A percentile compares a stretch with the other conserved stretches of the same genome.
phyloP scores from a whole-genome alignment of 257 asterid genomes.

The Nicotiana undulata region DNA sequence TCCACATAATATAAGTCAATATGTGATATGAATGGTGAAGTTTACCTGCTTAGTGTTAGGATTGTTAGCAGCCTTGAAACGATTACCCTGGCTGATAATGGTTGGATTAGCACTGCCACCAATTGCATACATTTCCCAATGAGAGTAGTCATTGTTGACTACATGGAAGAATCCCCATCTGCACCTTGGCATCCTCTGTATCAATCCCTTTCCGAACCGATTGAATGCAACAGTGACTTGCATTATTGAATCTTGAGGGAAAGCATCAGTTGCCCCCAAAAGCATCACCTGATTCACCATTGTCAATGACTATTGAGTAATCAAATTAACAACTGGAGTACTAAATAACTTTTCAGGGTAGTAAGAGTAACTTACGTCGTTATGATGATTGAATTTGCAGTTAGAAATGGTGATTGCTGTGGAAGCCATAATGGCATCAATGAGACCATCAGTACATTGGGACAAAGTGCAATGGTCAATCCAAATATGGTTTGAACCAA shows the following conservation, averaged over 20 bases:
- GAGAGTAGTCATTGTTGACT: slow-evolving; percentile 49
- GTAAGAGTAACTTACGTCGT: not conserved
- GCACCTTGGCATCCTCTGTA: slow-evolving; percentile 62
- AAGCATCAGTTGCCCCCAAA: slow-evolving; percentile 39
- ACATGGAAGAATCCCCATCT: slow-evolving; percentile 56
- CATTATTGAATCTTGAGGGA: slow-evolving; percentile 33
- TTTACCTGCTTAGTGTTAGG: slow-evolving; percentile 36
- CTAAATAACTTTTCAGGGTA: not conserved
- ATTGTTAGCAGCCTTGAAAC: slow-evolving; percentile 43
- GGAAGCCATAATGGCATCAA: slow-evolving; percentile 9
- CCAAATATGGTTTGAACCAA: slow-evolving; percentile 2
- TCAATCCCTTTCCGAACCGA: slow-evolving; percentile 45
- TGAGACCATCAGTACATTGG: not conserved
- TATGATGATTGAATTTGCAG: slow-evolving; percentile 12
- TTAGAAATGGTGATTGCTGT: slow-evolving; percentile 12
- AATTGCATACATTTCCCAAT: slow-evolving; percentile 55
- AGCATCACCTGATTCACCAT: slow-evolving; percentile 22
- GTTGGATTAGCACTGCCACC: slow-evolving; percentile 58
- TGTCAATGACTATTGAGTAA: not conserved
- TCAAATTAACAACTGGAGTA: not conserved
- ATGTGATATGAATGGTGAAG: not conserved
- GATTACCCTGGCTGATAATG: slow-evolving; percentile 59
- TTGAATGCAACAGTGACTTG: slow-evolving; percentile 55
- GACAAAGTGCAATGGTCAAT: slow-evolving; percentile 8
- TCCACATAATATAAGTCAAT: not conserved